A percentile compares a stretch with the other conserved stretches of the same genome.
Evolutionary conservation across 306 rosid genomes (phyloP).

Genomic region (Crataegus laevigata): DNA sequence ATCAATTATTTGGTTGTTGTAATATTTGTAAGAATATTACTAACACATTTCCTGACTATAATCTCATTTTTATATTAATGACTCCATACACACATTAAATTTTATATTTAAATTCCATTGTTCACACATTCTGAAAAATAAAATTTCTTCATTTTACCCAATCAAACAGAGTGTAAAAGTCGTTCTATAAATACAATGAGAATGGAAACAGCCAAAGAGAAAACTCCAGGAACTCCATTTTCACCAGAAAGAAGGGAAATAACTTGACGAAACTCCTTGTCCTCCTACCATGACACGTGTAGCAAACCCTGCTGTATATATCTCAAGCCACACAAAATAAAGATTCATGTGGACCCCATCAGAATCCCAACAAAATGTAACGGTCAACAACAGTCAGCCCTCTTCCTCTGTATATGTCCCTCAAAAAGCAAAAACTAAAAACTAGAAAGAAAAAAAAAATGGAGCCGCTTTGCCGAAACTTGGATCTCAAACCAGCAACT

Average conservation of each 20-base stretch:
- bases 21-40: too few species aligned
- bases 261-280: background rate
- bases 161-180: too few species aligned
- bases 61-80: too few species aligned
- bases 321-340: slow-evolving; percentile 20
- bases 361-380: slow-evolving; percentile 18
- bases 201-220: background rate
- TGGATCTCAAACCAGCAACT: slow-evolving; percentile 28
- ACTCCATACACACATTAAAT: too few species aligned
- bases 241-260: background rate
- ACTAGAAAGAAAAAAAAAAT: slow-evolving; percentile 9
- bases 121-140: too few species aligned
- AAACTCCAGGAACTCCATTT: background rate
- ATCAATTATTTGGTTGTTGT: too few species aligned
- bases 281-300: background rate
- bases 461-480: slow-evolving; percentile 38
- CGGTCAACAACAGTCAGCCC: background rate
- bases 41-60: too few species aligned
- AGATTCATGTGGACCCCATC: slow-evolving; percentile 25
- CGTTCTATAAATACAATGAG: too few species aligned
- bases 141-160: too few species aligned
- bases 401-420: background rate
- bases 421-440: background rate
- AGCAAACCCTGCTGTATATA: background rate
- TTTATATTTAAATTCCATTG: too few species aligned